Evolutionary conservation across 106 monocot species (phyloP), one percentile per base, ranked within the genome.

Genomic region (Iris macrosiphon): DNA sequence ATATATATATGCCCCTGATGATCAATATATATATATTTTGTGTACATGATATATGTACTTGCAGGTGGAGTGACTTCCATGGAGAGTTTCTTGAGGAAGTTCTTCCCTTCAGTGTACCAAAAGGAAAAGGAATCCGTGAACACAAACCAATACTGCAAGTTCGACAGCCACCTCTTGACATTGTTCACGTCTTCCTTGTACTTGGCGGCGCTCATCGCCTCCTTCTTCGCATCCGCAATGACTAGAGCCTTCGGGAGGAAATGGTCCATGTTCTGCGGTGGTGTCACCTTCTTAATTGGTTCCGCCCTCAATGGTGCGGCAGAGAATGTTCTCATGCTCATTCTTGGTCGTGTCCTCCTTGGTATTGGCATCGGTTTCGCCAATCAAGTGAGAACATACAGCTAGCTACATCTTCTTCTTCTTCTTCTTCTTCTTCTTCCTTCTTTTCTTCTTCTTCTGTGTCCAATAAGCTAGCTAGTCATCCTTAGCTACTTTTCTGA

Each of bases 1-100:
- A n/a, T n/a, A n/a, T n/a, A n/a, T n/a, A n/a, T n/a, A n/a, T n/a
- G n/a, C n/a, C n/a, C n/a, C n/a, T n/a, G n/a, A n/a, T n/a, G n/a
- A n/a, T n/a, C n/a, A n/a, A n/a, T n/a, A n/a, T n/a, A n/a, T n/a
- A n/a, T n/a, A n/a, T n/a, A n/a, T n/a, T n/a, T n/a, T n/a, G n/a
- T n/a, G n/a, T n/a, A n/a, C n/a, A n/a, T n/a, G n/a, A n/a, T n/a
- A n/a, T n/a, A n/a, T n/a, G n/a, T n/a, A n/a, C n/a, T n/a, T n/a
- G n/a, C n/a, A n/a, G n/a, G 68, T 4, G 68, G 68, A 8, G 59
- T 68, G 49, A 68, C 68, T 5, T 60, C 68, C 2, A 68, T 68
- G 68, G 59, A 68, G 19, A 49, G 22, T 0, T 68, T 68, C 31
- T 27, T 68, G 22, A 9, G 40, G 28, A 31, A 40, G 19, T 60